Percentiles rank a stretch among this genome's conserved stretches.
These are phyloP conservation scores for Globisporangium megalacanthum DNA, from an alignment of 352 stramenopile species.

Conservation along the genomic window DNA sequence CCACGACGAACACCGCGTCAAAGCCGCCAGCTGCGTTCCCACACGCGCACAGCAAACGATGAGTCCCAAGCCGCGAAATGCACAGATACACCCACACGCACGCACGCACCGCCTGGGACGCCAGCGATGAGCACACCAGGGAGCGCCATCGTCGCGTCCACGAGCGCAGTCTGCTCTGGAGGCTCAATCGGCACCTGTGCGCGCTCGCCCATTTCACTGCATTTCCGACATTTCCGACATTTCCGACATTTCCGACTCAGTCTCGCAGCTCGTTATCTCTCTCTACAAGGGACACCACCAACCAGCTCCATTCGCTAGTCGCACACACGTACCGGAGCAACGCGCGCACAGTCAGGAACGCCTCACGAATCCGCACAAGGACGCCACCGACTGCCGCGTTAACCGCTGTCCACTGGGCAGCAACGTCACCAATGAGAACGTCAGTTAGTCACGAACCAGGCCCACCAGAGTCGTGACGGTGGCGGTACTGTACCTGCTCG, in stretches of 20 bases:
- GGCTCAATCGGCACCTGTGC: constrained; percentile 93
- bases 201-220: constrained; percentile 82
- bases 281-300: neutral
- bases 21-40: constrained; percentile 87
- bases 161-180: constrained; percentile 85
- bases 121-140: constrained; percentile 92
- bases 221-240: too few species aligned
- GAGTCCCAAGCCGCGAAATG: neutral
- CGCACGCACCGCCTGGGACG: constrained; percentile 82
- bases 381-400: constrained; percentile 28
- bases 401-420: constrained; percentile 37
- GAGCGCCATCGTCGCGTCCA: constrained; percentile 90
- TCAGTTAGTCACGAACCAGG: too few species aligned
- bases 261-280: too few species aligned
- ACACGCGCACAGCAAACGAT: neutral
- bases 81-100: neutral
- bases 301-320: too few species aligned
- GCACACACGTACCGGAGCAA: constrained; percentile 62
- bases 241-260: too few species aligned
- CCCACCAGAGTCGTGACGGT: too few species aligned
- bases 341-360: constrained; percentile 71
- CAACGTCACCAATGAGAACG: too few species aligned
- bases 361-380: constrained; percentile 54
- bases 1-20: constrained; percentile 93
- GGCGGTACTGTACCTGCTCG: constrained; percentile 32